These are phyloP conservation scores for Furcasterigmium furcatum DNA, from an alignment of 2,329 filamentous ascomycete genomes.

Conservation along the genomic window DNA sequence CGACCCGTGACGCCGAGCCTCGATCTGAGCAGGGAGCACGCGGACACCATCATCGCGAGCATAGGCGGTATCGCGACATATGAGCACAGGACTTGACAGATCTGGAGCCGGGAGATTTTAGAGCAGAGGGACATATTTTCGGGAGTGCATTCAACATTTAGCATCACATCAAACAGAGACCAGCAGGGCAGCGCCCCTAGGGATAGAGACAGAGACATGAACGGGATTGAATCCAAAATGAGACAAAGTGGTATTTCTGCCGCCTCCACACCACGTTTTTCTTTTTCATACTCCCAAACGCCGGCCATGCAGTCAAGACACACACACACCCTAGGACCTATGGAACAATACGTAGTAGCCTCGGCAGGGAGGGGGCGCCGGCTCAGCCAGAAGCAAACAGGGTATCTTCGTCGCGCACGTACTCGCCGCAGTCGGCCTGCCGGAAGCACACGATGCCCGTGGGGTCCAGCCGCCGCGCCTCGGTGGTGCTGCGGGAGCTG, in stretches of 20 bases:
- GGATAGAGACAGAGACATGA: too few species aligned
- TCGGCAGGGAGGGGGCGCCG: too few species aligned
- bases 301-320: slow-evolving; percentile 2
- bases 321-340: background rate
- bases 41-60: slow-evolving; percentile 11
- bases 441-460: slow-evolving; percentile 87
- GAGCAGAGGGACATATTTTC: background rate
- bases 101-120: background rate
- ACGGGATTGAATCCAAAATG: background rate
- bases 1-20: slow-evolving; percentile 46
- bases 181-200: too few species aligned
- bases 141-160: too few species aligned
- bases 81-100: slow-evolving; percentile 10
- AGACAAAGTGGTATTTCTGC: slow-evolving; percentile 1
- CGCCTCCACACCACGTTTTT: too few species aligned
- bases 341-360: too few species aligned
- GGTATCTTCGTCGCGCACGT: slow-evolving; percentile 77
- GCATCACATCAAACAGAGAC: too few species aligned
- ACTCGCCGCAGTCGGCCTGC: slow-evolving; percentile 93
- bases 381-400: slow-evolving; percentile 53
- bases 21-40: slow-evolving; percentile 15
- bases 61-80: slow-evolving; percentile 8
- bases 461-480: slow-evolving; percentile 80
- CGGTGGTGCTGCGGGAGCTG: slow-evolving; percentile 81
- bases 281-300: slow-evolving; percentile 3